Conservation (phyloP, 148 eudicot genomes). For the Heliosperma pusillum region DNA sequence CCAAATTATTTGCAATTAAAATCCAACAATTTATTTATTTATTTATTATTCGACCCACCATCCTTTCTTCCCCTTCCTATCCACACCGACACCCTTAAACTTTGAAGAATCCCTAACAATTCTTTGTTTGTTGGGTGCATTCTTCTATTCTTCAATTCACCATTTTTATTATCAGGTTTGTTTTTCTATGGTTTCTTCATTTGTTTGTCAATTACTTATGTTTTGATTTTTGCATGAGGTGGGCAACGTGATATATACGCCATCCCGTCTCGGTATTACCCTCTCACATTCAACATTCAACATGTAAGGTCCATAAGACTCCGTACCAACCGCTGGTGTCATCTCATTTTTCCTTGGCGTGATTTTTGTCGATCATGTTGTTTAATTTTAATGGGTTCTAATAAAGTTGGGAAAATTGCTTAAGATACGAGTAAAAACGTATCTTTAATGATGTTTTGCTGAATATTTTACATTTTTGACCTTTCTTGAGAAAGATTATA, state of each 20-base stretch:
- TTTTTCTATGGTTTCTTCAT: background rate
- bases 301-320: no score
- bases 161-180: background rate
- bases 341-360: background rate
- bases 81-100: background rate
- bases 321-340: no score
- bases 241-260: background rate
- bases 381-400: background rate
- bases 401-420: background rate
- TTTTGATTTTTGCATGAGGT: conserved; percentile 5
- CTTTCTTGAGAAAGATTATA: no score
- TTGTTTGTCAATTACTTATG: background rate
- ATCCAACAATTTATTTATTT: background rate
- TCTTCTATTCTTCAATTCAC: background rate
- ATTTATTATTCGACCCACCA: background rate
- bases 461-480: no score
- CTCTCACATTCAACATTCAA: no score
- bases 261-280: no score
- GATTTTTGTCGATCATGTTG: background rate
- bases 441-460: no score
- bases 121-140: background rate
- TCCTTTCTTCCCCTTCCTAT: background rate
- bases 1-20: background rate
- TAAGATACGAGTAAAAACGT: no score
- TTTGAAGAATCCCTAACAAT: conserved; percentile 5